These are phyloP conservation scores for Pseudocercospora eumusae DNA, from an alignment of 2,329 filamentous ascomycete genomes.

Conservation along the genomic window DNA sequence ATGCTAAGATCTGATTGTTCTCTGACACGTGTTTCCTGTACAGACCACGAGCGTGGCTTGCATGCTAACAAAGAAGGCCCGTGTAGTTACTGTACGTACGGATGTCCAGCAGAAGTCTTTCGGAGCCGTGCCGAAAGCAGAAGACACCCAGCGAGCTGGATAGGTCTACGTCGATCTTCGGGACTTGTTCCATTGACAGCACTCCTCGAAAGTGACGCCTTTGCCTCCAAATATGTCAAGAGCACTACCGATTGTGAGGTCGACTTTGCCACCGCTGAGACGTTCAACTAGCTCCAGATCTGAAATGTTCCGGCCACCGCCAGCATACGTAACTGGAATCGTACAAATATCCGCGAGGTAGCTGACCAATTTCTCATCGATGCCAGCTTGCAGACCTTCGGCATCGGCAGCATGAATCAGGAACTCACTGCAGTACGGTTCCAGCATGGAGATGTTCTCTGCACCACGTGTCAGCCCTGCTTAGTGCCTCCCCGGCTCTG, in stretches of 20 bases:
- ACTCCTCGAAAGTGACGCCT: slow-evolving; percentile 84
- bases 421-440: slow-evolving; percentile 94
- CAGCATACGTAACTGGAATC: slow-evolving; percentile 94
- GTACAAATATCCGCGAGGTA: slow-evolving; percentile 80
- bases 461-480: slow-evolving; percentile 27
- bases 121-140: slow-evolving; percentile 10
- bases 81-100: background rate
- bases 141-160: slow-evolving; percentile 5
- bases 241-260: slow-evolving; percentile 94
- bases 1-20: background rate
- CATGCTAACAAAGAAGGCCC: background rate
- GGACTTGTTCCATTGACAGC: slow-evolving; percentile 75
- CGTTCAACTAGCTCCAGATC: slow-evolving; percentile 81
- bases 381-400: slow-evolving; percentile 86
- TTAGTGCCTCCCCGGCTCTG: slow-evolving; percentile 16
- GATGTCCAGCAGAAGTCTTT: background rate
- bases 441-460: slow-evolving; percentile 79
- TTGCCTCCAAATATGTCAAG: slow-evolving; percentile 92
- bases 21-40: slow-evolving; percentile 1
- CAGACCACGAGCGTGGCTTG: slow-evolving; percentile 4
- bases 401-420: slow-evolving; percentile 96
- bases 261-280: slow-evolving; percentile 77
- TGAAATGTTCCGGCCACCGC: slow-evolving; percentile 78
- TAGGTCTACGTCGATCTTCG: slow-evolving; percentile 15
- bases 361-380: slow-evolving; percentile 81